Conservation (phyloP, 164 flowering plant genomes). For the Liquidambar formosana region DNA sequence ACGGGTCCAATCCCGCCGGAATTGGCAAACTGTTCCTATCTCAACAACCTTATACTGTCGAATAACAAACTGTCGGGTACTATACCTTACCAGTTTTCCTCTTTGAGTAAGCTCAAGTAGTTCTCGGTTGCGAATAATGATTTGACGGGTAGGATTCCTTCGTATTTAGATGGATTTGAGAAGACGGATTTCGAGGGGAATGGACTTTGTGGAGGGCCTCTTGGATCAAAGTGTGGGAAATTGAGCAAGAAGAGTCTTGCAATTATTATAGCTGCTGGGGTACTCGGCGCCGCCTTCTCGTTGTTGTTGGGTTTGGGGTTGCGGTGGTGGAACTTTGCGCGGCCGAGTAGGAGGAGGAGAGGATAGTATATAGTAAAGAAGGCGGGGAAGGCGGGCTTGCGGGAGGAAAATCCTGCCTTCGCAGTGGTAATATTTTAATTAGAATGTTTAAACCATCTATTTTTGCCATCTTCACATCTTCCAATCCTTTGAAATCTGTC, state of each 20-base stretch:
- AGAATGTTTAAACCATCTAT: too few relatives aligned
- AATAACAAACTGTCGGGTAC: constrained; percentile 45
- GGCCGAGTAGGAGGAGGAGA: constrained; percentile 29
- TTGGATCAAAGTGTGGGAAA: constrained; percentile 59
- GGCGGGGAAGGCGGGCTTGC: too few relatives aligned
- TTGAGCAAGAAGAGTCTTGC: constrained; percentile 55
- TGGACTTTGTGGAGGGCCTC: constrained; percentile 66
- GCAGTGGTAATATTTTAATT: too few relatives aligned
- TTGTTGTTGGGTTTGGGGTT: constrained; percentile 57
- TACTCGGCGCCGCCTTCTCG: constrained; percentile 60
- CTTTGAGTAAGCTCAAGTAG: constrained; percentile 39
- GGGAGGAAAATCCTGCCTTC: too few relatives aligned
- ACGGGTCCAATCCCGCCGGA: constrained; percentile 49
- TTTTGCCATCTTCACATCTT: too few relatives aligned
- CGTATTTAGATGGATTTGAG: constrained; percentile 22
- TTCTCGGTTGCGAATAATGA: constrained; percentile 58
- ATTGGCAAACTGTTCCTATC: constrained; percentile 43
- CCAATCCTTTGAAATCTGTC: constrained; percentile 8
- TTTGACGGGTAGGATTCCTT: constrained; percentile 48
- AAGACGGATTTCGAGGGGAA: constrained; percentile 51
- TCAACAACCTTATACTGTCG: constrained; percentile 40
- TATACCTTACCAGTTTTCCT: constrained; percentile 45
- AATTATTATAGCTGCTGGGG: constrained; percentile 69
- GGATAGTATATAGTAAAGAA: too few relatives aligned
- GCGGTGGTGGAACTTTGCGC: constrained; percentile 64